phyloP scores from a whole-genome alignment of 768 basidiomycete species.

The Hypholoma sublateritium region DNA sequence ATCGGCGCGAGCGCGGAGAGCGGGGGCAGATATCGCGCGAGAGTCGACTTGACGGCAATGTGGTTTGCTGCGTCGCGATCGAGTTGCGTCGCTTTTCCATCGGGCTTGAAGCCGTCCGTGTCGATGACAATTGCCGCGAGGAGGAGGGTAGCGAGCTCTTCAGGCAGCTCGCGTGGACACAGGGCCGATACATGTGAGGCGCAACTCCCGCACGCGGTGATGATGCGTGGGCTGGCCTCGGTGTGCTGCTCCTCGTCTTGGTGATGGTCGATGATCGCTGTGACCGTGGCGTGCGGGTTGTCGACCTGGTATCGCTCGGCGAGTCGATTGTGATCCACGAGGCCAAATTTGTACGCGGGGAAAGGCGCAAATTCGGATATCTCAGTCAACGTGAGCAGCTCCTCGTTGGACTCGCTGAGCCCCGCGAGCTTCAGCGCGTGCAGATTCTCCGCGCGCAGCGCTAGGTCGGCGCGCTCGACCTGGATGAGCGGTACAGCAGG shows the following conservation, averaged over 20 bases:
- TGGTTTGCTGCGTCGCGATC: constrained; percentile 67
- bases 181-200: constrained; percentile 53
- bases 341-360: constrained; percentile 61
- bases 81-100: constrained; percentile 69
- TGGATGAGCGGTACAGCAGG: constrained; percentile 73
- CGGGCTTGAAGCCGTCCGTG: constrained; percentile 74
- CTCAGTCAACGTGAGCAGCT: constrained; percentile 72
- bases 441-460: constrained; percentile 84
- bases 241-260: constrained; percentile 75
- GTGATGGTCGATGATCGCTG: constrained; percentile 89
- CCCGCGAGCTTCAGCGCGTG: constrained; percentile 67
- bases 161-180: constrained; percentile 42
- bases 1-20: constrained; percentile 43
- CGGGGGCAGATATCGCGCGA: constrained; percentile 61
- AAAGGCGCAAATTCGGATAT: constrained; percentile 46
- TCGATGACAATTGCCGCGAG: constrained; percentile 84
- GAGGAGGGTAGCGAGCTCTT: constrained; percentile 75
- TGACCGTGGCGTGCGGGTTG: constrained; percentile 51
- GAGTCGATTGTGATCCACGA: constrained; percentile 92
- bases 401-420: constrained; percentile 45
- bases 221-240: constrained; percentile 63
- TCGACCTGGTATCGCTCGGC: constrained; percentile 37
- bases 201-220: constrained; percentile 77
- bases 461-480: constrained; percentile 64
- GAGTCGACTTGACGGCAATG: constrained; percentile 60